Percentiles rank a stretch among this genome's conserved stretches.
phyloP scores from a whole-genome alignment of 192 early-diverging fungal genomes.

The Coemansia sp. region DNA sequence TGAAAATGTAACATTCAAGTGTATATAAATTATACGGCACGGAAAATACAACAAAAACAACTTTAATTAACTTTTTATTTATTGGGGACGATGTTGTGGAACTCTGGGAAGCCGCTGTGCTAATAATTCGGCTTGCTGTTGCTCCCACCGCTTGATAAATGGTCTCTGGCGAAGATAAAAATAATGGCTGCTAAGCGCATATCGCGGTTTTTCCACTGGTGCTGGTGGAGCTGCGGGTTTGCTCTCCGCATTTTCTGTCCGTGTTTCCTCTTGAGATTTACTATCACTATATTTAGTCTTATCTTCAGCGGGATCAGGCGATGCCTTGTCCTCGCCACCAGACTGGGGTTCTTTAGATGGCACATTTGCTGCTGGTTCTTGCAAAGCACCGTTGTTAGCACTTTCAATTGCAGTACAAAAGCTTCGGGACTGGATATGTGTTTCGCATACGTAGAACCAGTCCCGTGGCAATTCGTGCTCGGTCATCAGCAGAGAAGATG shows the following conservation, averaged over 20 bases:
- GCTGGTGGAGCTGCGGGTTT: neutral
- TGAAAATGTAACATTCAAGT: too few relatives aligned
- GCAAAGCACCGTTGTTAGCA: neutral
- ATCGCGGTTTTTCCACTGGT: constrained; percentile 4
- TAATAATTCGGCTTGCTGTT: constrained; percentile 17
- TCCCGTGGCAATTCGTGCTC: constrained; percentile 16
- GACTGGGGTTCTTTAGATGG: neutral
- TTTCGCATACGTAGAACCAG: constrained; percentile 39
- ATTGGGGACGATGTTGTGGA: constrained; percentile 4
- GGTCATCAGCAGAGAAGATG: constrained; percentile 18
- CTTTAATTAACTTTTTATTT: neutral
- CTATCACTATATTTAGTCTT: neutral
- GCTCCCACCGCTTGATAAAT: constrained; percentile 29
- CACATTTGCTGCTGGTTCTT: neutral
- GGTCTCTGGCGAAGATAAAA: constrained; percentile 32
- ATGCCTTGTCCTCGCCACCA: neutral
- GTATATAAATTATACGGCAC: too few relatives aligned
- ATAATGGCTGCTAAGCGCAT: constrained; percentile 21
- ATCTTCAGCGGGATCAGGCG: neutral
- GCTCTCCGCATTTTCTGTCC: neutral
- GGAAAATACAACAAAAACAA: too few relatives aligned
- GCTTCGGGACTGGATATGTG: constrained; percentile 1
- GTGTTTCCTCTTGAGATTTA: neutral
- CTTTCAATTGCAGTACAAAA: constrained; percentile 12
- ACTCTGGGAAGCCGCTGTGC: constrained; percentile 16